These are phyloP conservation scores for Suhomyces choctaworum DNA, from an alignment of 1,139 yeast species.

Conservation along the genomic window DNA sequence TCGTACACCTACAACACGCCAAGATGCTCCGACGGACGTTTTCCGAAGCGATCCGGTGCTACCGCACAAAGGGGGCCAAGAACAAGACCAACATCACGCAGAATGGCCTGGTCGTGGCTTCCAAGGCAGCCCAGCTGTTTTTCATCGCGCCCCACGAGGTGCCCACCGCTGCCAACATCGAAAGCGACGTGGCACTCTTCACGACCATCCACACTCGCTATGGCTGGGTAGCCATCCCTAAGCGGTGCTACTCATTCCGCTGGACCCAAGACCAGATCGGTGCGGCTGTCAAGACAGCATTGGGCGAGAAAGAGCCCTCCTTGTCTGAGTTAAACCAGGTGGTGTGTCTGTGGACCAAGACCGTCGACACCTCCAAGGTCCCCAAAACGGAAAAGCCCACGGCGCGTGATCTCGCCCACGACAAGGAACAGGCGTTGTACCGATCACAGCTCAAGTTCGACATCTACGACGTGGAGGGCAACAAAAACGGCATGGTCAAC, in stretches of 20 bases:
- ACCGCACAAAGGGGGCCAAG: constrained; percentile 9
- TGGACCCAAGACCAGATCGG: constrained; percentile 29
- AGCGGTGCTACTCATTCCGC: constrained; percentile 25
- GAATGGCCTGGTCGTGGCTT: not conserved
- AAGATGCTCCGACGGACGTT: constrained; percentile 7
- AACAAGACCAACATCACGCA: constrained; percentile 5
- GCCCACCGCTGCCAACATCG: constrained; percentile 16
- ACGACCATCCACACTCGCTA: constrained; percentile 26
- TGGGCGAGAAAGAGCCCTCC: constrained; percentile 1
- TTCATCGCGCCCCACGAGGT: constrained; percentile 4
- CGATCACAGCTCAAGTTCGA: constrained; percentile 26
- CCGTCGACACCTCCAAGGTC: constrained; percentile 15
- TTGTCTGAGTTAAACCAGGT: constrained; percentile 5
- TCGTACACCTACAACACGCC: no score
- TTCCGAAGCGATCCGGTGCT: not conserved
- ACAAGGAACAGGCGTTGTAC: constrained; percentile 24
- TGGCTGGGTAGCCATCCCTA: constrained; percentile 40
- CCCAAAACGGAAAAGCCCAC: constrained; percentile 25
- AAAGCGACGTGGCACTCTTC: constrained; percentile 18
- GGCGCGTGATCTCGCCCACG: constrained; percentile 18
- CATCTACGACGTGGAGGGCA: constrained; percentile 4
- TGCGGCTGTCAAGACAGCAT: constrained; percentile 7
- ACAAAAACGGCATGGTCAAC: not conserved
- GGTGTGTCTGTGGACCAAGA: constrained; percentile 25
- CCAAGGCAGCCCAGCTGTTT: not conserved